These are phyloP conservation scores for Castanopsis chinensis DNA, from an alignment of 306 rosid genomes.

Conservation along the genomic window DNA sequence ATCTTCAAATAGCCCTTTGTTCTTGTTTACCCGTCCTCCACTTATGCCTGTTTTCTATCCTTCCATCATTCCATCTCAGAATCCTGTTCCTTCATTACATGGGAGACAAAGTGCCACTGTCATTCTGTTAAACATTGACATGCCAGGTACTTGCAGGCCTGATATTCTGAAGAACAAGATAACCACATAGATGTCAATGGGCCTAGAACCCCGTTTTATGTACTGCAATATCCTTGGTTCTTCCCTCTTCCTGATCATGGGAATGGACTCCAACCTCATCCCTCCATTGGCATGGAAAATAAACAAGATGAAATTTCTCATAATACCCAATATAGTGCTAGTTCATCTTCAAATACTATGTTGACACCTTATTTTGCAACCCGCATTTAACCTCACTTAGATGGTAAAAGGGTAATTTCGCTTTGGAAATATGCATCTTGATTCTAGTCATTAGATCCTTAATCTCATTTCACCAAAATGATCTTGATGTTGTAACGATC, in stretches of 20 bases:
- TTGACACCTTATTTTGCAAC: too few species aligned
- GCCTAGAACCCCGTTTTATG: constrained; percentile 48
- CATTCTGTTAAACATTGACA: constrained; percentile 46
- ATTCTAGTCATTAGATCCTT: too few species aligned
- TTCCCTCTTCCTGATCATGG: constrained; percentile 56
- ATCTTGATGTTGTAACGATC: too few species aligned
- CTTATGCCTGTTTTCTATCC: constrained; percentile 71
- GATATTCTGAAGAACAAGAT: constrained; percentile 44
- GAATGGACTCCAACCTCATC: constrained; percentile 44
- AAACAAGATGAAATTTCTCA: constrained; percentile 37
- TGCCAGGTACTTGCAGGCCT: constrained; percentile 42
- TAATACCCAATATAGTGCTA: constrained; percentile 37
- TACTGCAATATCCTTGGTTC: constrained; percentile 77
- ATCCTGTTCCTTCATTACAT: constrained; percentile 48
- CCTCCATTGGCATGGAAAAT: constrained; percentile 37
- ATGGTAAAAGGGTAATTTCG: too few species aligned
- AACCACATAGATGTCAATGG: constrained; percentile 29
- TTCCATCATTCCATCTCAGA: constrained; percentile 47
- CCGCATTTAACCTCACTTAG: too few species aligned
- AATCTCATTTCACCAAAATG: too few species aligned
- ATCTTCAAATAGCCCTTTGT: constrained; percentile 50
- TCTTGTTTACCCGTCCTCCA: constrained; percentile 58
- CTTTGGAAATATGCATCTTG: too few species aligned
- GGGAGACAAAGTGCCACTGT: constrained; percentile 36
- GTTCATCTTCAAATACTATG: constrained; percentile 47